Evolutionary conservation across 495 filamentous ascomycete genomes (phyloP), one percentile per base, ranked within the genome.

Genomic region (Coniosporium apollinis): DNA sequence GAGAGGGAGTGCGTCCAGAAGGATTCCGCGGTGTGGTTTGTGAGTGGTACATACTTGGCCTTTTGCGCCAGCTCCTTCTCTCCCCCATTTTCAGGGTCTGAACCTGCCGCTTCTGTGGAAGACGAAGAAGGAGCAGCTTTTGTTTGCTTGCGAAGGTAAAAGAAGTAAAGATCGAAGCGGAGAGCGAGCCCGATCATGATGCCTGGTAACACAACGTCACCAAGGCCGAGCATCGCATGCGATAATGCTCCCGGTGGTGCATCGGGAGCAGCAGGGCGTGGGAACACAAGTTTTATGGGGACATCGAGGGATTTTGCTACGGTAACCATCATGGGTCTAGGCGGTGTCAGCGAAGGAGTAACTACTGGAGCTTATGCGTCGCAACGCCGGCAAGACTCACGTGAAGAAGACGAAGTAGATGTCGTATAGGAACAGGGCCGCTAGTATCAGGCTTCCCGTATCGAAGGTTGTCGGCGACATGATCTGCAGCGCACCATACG

Each of bases 401-500:
- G 89, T 97, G 54, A 81, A 97, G 51, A 94, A 97, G 35, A 97
- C 89, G 59, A 96, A 91, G 50, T 85, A 79, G 34, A 97, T 87
- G 46, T 97, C 89, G 47, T 97, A 97, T 46, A 87, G 66, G 54
- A 96, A 96, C 11, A 97, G 62, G 0, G 76, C 79, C 2, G 54
- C 60, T 0, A 96, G 62, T 20, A 97, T 74, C 18, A 82, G 54
- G 1, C 74, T 76, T 3, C 84, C 89, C 0, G 82, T 93, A 38
- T 64, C 60, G 49, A 94, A 93, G 0, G 80, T 92, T 0, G 85
- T 89, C 0, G 89, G 91, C 2, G 87, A 93, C 61, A 97, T 70
- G 40, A 93, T 57, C 37, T 83, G 69, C 25, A 97, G 60, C 13
- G 80, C 66, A 11, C 67, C 67, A 49, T 97, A 97, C 48, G 75